phyloP scores from a whole-genome alignment of 805 yeast genomes.

The Komagataella pastoris region DNA sequence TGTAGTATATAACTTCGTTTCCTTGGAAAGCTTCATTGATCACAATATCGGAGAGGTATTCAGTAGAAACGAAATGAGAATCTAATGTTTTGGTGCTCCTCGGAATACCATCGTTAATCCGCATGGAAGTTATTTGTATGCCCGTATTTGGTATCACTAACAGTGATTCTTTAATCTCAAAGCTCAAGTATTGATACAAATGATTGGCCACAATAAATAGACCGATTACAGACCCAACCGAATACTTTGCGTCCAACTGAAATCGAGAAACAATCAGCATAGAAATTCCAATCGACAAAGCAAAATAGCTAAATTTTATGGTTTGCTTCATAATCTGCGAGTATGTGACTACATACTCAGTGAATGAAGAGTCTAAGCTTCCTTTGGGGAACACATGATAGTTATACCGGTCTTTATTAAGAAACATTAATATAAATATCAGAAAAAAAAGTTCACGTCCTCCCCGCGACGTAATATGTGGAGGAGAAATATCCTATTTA shows the following conservation, averaged over 20 bases:
- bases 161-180: conserved; percentile 27
- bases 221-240: conserved; percentile 3
- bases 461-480: neutral
- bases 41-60: conserved; percentile 45
- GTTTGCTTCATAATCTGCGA: neutral
- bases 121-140: conserved; percentile 16
- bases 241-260: neutral
- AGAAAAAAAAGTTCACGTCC: conserved; percentile 3
- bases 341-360: neutral
- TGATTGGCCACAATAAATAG: conserved; percentile 8
- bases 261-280: neutral
- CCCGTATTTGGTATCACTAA: conserved; percentile 34
- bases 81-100: neutral
- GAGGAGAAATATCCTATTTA: conserved; percentile 1
- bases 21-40: conserved; percentile 69
- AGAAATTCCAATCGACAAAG: neutral
- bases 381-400: neutral
- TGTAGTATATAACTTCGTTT: conserved; percentile 50
- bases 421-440: neutral
- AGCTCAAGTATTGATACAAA: conserved; percentile 14
- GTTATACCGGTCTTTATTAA: conserved; percentile 2
- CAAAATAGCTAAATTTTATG: neutral
- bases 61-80: conserved; percentile 38
- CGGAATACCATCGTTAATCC: neutral
- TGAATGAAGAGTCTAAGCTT: neutral